A percentile compares a stretch with the other conserved stretches of the same genome.
Conservation (phyloP, 2,329 filamentous ascomycete species). For the Pseudocercospora eumusae region DNA sequence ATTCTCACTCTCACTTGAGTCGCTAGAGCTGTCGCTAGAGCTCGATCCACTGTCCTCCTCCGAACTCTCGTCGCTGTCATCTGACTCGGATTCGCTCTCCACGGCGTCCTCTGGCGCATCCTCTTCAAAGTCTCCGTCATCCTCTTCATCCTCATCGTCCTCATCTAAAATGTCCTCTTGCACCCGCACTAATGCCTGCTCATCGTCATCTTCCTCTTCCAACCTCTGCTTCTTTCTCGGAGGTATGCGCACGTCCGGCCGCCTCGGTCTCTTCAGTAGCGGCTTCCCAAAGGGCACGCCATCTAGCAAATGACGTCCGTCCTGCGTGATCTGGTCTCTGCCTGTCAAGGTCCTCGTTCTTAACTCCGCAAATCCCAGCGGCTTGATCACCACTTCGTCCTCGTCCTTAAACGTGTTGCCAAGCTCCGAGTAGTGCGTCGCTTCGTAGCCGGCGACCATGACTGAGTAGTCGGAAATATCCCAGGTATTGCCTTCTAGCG, state of each 20-base stretch:
- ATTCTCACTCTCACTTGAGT: conserved; percentile 26
- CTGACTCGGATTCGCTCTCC: conserved; percentile 17
- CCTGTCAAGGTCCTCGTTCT: conserved; percentile 72
- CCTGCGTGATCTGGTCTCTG: conserved; percentile 74
- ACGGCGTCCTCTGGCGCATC: conserved; percentile 26
- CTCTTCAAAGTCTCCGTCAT: conserved; percentile 28
- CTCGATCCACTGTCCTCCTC: conserved; percentile 24
- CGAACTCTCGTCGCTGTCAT: conserved; percentile 14
- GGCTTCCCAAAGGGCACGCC: conserved; percentile 81
- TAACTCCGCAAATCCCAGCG: conserved; percentile 73
- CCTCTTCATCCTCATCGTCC: conserved; percentile 28
- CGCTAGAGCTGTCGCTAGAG: conserved; percentile 25
- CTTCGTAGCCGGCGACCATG: conserved; percentile 77
- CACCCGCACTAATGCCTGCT: conserved; percentile 30
- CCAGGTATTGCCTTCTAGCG: conserved; percentile 79
- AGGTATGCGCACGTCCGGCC: conserved; percentile 42
- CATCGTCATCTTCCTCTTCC: conserved; percentile 23
- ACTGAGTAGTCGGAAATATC: conserved; percentile 88
- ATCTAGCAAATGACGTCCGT: conserved; percentile 80
- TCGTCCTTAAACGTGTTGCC: conserved; percentile 73
- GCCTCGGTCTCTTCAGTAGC: conserved; percentile 57
- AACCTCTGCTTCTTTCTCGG: conserved; percentile 37
- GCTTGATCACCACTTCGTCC: conserved; percentile 79
- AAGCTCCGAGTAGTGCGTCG: conserved; percentile 79
- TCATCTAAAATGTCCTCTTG: conserved; percentile 41